Evolutionary conservation across 257 asterid genomes (phyloP).

Genomic region (Gentiana dahurica): DNA sequence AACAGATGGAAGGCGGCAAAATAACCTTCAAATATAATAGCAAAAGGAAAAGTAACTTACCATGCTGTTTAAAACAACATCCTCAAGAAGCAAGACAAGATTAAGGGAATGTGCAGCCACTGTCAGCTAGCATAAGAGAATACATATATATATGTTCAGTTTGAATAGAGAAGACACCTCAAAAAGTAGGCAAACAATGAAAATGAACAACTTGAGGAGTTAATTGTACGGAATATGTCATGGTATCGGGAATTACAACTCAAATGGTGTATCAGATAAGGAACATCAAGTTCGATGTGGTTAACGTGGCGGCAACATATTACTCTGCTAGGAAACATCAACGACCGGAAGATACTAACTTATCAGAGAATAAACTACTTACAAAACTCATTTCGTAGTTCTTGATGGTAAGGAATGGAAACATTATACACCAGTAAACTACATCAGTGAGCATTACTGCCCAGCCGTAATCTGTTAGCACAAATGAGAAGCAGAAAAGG

Average conservation of each 20-base stretch:
- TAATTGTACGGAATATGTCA: neutral
- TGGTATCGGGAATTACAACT: neutral
- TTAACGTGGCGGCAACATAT: neutral
- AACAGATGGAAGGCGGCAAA: conserved; percentile 1
- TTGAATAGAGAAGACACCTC: neutral
- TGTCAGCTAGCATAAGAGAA: conserved; percentile 55
- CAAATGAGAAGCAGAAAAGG: too few species aligned
- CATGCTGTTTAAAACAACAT: conserved; percentile 67
- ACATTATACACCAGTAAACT: conserved; percentile 71
- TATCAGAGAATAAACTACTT: conserved; percentile 29
- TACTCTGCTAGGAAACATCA: neutral
- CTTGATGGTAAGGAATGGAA: conserved; percentile 63
- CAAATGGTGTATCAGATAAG: neutral
- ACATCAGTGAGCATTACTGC: conserved; percentile 72
- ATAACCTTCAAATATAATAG: neutral
- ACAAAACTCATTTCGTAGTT: conserved; percentile 70
- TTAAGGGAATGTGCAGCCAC: conserved; percentile 78
- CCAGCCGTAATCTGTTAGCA: conserved; percentile 70
- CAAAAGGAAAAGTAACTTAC: conserved; percentile 29
- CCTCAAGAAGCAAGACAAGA: conserved; percentile 63
- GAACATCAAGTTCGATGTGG: neutral
- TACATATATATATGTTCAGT: conserved; percentile 2
- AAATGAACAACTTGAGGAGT: too few species aligned
- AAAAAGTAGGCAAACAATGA: too few species aligned
- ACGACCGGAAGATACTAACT: neutral